Percentiles rank a stretch among this genome's conserved stretches.
phyloP scores from a whole-genome alignment of 768 basidiomycete genomes.

The Tricholoma saponaceum region DNA sequence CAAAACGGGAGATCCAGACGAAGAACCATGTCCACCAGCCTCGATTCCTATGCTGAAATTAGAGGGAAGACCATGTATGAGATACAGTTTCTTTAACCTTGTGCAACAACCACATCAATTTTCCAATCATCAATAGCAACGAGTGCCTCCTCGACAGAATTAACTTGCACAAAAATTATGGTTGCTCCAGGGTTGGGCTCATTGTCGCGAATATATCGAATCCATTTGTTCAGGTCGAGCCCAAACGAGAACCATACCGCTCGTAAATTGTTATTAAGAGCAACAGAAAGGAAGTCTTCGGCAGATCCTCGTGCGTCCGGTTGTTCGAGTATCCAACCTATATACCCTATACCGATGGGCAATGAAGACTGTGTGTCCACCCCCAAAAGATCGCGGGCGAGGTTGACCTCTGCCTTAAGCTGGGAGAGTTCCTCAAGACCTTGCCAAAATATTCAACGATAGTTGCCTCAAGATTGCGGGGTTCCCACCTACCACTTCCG shows the following conservation, averaged over 20 bases:
- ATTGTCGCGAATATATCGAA: constrained; percentile 52
- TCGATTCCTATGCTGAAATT: constrained; percentile 52
- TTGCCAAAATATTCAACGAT: constrained; percentile 17
- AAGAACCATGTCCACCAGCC: constrained; percentile 73
- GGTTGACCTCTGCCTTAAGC: constrained; percentile 36
- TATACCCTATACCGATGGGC: constrained; percentile 72
- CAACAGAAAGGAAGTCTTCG: constrained; percentile 39
- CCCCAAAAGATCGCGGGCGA: constrained; percentile 45
- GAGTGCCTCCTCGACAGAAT: constrained; percentile 54
- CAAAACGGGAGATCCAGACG: constrained; percentile 53
- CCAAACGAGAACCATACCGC: constrained; percentile 81
- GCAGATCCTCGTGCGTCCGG: constrained; percentile 31
- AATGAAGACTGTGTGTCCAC: constrained; percentile 30
- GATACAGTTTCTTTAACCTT: constrained; percentile 47
- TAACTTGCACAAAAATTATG: constrained; percentile 62
- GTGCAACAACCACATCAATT: constrained; percentile 71
- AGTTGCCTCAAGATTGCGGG: constrained; percentile 2
- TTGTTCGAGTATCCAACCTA: constrained; percentile 65
- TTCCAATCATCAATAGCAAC: constrained; percentile 63
- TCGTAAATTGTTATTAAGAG: constrained; percentile 51
- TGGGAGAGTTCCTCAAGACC: constrained; percentile 28
- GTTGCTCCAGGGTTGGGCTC: constrained; percentile 43
- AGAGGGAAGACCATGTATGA: not conserved
- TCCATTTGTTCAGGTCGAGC: constrained; percentile 52
- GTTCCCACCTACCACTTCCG: constrained; percentile 43